Evolutionary conservation across 1,284 basidiomycete species (phyloP).

Genomic region (Ceratobasidium sp.): DNA sequence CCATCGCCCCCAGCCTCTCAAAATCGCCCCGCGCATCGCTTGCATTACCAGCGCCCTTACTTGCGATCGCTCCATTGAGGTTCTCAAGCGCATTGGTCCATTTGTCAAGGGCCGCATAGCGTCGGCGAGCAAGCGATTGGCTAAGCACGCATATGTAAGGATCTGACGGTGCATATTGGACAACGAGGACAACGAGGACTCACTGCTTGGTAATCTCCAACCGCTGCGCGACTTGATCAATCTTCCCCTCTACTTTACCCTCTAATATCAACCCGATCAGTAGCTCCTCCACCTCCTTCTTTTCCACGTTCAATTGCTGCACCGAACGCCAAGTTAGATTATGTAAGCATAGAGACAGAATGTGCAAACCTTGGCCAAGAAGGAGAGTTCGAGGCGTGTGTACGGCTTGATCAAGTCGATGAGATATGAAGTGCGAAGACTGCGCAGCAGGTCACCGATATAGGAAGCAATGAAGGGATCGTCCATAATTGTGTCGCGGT

Average conservation of each 20-base stretch:
- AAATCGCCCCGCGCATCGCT: slow-evolving; percentile 38
- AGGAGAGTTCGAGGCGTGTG: slow-evolving; percentile 90
- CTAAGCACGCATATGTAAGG: slow-evolving; percentile 59
- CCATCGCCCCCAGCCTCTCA: slow-evolving; percentile 29
- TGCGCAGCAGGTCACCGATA: slow-evolving; percentile 94
- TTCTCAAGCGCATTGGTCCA: slow-evolving; percentile 84
- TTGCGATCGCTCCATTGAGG: slow-evolving; percentile 77
- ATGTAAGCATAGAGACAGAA: slow-evolving; percentile 6
- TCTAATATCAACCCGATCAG: slow-evolving; percentile 95
- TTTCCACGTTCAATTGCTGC: slow-evolving; percentile 92
- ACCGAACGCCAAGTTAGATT: not conserved
- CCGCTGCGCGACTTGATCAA: slow-evolving; percentile 94
- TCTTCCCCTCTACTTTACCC: slow-evolving; percentile 93
- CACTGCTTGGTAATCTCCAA: slow-evolving; percentile 91
- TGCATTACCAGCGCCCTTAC: slow-evolving; percentile 64
- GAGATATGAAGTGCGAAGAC: slow-evolving; percentile 94
- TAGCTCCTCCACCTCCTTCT: slow-evolving; percentile 91
- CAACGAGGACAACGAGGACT: slow-evolving; percentile 59
- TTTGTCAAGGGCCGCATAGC: slow-evolving; percentile 83
- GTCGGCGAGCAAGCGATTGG: slow-evolving; percentile 84
- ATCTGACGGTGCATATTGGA: slow-evolving; percentile 25
- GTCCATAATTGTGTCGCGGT: slow-evolving; percentile 93
- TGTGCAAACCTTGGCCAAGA: slow-evolving; percentile 82
- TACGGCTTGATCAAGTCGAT: slow-evolving; percentile 99
- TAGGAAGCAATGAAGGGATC: slow-evolving; percentile 93